These are phyloP conservation scores for Hypericum perforatum DNA, from an alignment of 345 rosid species.

Conservation along the genomic window DNA sequence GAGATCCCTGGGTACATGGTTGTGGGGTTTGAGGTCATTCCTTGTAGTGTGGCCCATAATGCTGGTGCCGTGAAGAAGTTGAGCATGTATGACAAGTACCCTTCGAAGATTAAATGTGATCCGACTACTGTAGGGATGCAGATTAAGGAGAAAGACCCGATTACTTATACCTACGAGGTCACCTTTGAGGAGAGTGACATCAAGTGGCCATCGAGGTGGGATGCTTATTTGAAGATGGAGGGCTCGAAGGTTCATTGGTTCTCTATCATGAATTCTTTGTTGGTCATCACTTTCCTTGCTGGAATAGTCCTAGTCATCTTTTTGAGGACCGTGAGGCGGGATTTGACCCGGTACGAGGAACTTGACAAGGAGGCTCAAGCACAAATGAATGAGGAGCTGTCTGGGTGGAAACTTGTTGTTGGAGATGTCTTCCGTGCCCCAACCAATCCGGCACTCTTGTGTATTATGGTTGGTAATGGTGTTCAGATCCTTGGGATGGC, in stretches of 20 bases:
- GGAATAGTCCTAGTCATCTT: constrained; percentile 83
- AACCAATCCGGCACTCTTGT: constrained; percentile 39
- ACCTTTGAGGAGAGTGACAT: constrained; percentile 59
- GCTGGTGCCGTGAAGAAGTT: constrained; percentile 40
- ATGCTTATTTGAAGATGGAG: constrained; percentile 70
- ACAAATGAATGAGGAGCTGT: constrained; percentile 87
- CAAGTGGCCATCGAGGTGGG: constrained; percentile 96
- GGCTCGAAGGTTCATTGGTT: constrained; percentile 92
- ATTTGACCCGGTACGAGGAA: constrained; percentile 81
- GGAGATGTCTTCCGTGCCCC: constrained; percentile 77
- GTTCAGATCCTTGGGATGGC: constrained; percentile 77
- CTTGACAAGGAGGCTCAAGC: constrained; percentile 86
- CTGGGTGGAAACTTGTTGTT: constrained; percentile 76
- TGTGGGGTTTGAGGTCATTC: constrained; percentile 84
- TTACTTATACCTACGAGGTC: constrained; percentile 69
- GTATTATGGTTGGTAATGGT: constrained; percentile 67
- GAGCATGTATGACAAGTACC: constrained; percentile 49
- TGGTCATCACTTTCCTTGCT: constrained; percentile 85
- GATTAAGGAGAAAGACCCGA: constrained; percentile 58
- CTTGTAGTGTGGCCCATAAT: constrained; percentile 60
- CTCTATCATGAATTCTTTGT: constrained; percentile 64
- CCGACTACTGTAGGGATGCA: constrained; percentile 57
- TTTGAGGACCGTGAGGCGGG: constrained; percentile 79
- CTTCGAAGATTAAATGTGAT: constrained; percentile 60
- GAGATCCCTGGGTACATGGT: constrained; percentile 62